Evolutionary conservation across 2,329 filamentous ascomycete genomes (phyloP).

Genomic region (Penicillium brevicompactum): DNA sequence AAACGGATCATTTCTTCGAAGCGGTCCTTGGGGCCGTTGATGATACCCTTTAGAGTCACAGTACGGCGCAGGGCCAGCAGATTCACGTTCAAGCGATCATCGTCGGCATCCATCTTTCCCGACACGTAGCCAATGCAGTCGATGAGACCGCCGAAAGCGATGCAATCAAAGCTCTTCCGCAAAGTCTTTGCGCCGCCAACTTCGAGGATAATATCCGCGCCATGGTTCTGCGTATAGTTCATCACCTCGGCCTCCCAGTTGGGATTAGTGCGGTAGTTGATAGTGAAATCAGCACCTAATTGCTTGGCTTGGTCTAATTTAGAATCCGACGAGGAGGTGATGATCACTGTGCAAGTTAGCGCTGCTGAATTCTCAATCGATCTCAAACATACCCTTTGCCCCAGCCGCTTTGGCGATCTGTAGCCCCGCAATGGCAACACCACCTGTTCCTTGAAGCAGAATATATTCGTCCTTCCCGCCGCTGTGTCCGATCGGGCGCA

Average conservation of each 20-base stretch:
- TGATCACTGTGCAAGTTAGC: slow-evolving; percentile 43
- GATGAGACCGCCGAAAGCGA: slow-evolving; percentile 50
- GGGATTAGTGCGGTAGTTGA: slow-evolving; percentile 54
- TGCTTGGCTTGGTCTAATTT: slow-evolving; percentile 54
- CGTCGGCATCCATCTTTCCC: slow-evolving; percentile 58
- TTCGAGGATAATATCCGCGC: slow-evolving; percentile 56
- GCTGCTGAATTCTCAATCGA: neutral
- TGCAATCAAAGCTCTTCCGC: slow-evolving; percentile 50
- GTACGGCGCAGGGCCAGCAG: slow-evolving; percentile 55
- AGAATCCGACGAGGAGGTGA: slow-evolving; percentile 54
- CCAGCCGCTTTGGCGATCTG: slow-evolving; percentile 53
- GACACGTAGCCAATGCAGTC: slow-evolving; percentile 52
- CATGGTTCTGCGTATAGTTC: slow-evolving; percentile 46
- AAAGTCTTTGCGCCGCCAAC: slow-evolving; percentile 55
- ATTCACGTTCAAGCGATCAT: slow-evolving; percentile 62
- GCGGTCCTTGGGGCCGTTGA: slow-evolving; percentile 64
- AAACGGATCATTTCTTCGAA: slow-evolving; percentile 45
- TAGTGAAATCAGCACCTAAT: slow-evolving; percentile 51
- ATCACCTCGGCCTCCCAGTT: slow-evolving; percentile 52
- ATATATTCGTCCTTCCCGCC: slow-evolving; percentile 52
- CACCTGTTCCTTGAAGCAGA: slow-evolving; percentile 57
- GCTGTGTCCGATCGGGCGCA: slow-evolving; percentile 44
- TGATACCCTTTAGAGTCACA: slow-evolving; percentile 59
- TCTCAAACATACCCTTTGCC: slow-evolving; percentile 35
- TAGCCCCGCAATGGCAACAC: slow-evolving; percentile 49